phyloP scores from a whole-genome alignment of 2,329 filamentous ascomycete genomes.

The Cytospora leucostoma region DNA sequence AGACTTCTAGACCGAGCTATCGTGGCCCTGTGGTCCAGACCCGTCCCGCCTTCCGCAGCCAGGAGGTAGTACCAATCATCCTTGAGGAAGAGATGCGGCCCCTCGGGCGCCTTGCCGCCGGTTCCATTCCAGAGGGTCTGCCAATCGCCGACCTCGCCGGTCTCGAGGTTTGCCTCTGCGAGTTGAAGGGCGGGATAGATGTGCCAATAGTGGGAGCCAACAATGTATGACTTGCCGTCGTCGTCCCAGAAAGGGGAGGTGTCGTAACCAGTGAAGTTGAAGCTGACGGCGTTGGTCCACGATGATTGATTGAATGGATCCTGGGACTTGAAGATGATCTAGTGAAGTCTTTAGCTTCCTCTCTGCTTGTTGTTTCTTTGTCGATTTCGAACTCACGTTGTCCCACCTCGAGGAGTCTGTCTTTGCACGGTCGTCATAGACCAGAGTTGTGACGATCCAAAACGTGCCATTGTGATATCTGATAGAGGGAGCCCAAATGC shows the following conservation, averaged over 20 bases:
- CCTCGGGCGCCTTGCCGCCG: constrained; percentile 49
- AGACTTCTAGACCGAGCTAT: constrained; percentile 47
- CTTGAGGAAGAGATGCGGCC: constrained; percentile 55
- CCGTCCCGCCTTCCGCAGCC: constrained; percentile 55
- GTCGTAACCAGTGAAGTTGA: constrained; percentile 54
- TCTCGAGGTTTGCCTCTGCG: constrained; percentile 43
- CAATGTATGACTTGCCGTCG: constrained; percentile 55
- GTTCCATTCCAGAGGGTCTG: constrained; percentile 51
- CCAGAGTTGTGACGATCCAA: constrained; percentile 37
- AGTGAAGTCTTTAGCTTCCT: background rate
- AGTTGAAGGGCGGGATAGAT: constrained; percentile 44
- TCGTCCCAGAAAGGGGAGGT: constrained; percentile 58
- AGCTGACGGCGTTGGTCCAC: constrained; percentile 52
- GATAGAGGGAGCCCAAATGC: constrained; percentile 39
- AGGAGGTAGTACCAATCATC: constrained; percentile 56
- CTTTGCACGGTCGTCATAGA: constrained; percentile 40
- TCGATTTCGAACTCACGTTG: constrained; percentile 32
- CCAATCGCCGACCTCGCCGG: constrained; percentile 43
- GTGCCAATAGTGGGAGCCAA: constrained; percentile 42
- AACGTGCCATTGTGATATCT: constrained; percentile 36
- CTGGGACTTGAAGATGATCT: constrained; percentile 48
- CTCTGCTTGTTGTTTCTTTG: background rate
- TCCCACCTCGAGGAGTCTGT: constrained; percentile 41
- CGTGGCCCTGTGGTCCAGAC: constrained; percentile 49
- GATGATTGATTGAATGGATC: constrained; percentile 44